These are phyloP conservation scores for Tolypocladium ophioglossoides DNA, from an alignment of 2,329 filamentous ascomycete species.

Conservation along the genomic window DNA sequence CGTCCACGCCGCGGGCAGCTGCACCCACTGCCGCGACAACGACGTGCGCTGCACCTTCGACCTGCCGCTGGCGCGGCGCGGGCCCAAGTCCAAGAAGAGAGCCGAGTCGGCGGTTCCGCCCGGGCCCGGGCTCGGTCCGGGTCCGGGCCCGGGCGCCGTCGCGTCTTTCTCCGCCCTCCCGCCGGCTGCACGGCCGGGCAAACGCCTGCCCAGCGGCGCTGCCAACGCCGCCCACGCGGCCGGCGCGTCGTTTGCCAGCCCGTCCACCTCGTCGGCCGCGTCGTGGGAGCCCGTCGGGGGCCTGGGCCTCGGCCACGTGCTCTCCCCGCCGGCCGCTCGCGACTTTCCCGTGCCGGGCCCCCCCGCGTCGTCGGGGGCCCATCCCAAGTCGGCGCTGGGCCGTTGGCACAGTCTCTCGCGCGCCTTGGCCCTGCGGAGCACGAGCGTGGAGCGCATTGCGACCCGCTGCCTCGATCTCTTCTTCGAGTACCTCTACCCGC, in stretches of 20 bases:
- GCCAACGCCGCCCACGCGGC: too few species aligned
- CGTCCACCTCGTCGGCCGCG: constrained; percentile 8
- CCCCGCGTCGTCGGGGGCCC: not conserved
- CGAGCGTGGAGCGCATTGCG: constrained; percentile 14
- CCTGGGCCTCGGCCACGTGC: constrained; percentile 9
- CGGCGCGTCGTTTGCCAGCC: too few species aligned
- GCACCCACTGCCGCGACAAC: constrained; percentile 21
- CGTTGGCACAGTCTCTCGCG: constrained; percentile 17
- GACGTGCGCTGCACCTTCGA: constrained; percentile 24
- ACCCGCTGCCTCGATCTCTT: constrained; percentile 27
- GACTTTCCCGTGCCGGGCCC: constrained; percentile 7
- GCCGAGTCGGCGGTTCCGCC: constrained; percentile 7
- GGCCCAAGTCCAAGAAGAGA: constrained; percentile 22
- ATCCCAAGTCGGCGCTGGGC: constrained; percentile 11
- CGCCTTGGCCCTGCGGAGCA: constrained; percentile 12
- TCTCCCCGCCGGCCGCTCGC: constrained; percentile 12
- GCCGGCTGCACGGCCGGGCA: not conserved
- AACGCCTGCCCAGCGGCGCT: not conserved
- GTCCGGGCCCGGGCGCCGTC: not conserved
- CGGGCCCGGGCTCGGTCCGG: constrained; percentile 2
- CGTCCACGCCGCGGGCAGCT: constrained; percentile 11
- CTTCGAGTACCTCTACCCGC: constrained; percentile 31
- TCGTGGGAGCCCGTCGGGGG: constrained; percentile 10
- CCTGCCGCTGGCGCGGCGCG: constrained; percentile 24
- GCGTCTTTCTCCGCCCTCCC: not conserved